These are phyloP conservation scores for Stromatinia cepivora DNA, from an alignment of 2,329 filamentous ascomycete genomes.

Conservation along the genomic window DNA sequence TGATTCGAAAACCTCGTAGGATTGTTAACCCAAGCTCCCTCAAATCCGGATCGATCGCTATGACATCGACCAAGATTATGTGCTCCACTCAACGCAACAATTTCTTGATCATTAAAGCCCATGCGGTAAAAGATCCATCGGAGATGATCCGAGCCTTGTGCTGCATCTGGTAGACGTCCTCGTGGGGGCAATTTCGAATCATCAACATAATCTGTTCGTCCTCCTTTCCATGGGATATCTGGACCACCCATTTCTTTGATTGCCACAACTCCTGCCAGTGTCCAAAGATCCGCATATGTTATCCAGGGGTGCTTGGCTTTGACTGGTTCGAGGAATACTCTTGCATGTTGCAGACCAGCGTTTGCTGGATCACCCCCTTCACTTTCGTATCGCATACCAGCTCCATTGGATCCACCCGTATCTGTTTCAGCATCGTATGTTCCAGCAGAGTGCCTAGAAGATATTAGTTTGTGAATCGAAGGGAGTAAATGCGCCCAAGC, in stretches of 20 bases:
- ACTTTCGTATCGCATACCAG: conserved; percentile 64
- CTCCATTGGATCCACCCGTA: conserved; percentile 64
- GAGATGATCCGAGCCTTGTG: conserved; percentile 55
- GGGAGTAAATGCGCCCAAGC: neutral
- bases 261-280: conserved; percentile 59
- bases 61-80: conserved; percentile 59
- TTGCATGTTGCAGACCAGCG: conserved; percentile 62
- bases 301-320: conserved; percentile 62
- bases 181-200: conserved; percentile 59
- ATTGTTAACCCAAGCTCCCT: conserved; percentile 60
- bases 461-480: neutral
- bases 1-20: conserved; percentile 60
- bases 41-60: conserved; percentile 55
- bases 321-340: conserved; percentile 62
- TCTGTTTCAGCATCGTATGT: conserved; percentile 60
- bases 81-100: conserved; percentile 56
- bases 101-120: conserved; percentile 61
- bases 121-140: conserved; percentile 58
- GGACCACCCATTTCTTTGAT: conserved; percentile 62
- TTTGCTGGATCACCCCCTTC: conserved; percentile 66
- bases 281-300: conserved; percentile 67
- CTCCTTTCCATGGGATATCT: conserved; percentile 55
- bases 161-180: conserved; percentile 56
- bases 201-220: conserved; percentile 62
- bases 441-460: conserved; percentile 58